These are phyloP conservation scores for Neurospora africana DNA, from an alignment of 495 filamentous ascomycete species.

Conservation along the genomic window DNA sequence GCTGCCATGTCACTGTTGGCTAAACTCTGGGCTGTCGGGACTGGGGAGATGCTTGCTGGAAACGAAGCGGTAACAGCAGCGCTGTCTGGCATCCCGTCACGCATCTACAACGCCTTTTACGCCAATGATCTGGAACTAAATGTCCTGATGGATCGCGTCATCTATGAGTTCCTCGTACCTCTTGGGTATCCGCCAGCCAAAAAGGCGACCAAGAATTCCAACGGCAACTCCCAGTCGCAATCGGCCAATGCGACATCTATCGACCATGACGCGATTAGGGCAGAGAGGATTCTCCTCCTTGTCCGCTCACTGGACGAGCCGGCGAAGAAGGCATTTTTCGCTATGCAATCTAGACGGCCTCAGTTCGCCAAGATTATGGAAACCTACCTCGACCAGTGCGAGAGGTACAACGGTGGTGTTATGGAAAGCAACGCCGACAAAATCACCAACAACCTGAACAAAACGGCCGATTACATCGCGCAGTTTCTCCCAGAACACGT, in stretches of 20 bases:
- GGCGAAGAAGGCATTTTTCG: slow-evolving; percentile 80
- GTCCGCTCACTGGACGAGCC: slow-evolving; percentile 66
- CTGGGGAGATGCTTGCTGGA: slow-evolving; percentile 73
- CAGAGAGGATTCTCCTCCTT: slow-evolving; percentile 74
- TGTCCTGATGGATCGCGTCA: slow-evolving; percentile 69
- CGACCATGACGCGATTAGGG: slow-evolving; percentile 75
- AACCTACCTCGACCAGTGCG: slow-evolving; percentile 66
- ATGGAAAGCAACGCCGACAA: slow-evolving; percentile 60
- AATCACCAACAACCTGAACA: slow-evolving; percentile 56
- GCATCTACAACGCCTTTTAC: slow-evolving; percentile 80
- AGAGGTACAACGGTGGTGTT: slow-evolving; percentile 79
- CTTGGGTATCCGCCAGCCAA: slow-evolving; percentile 71
- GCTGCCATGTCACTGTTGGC: slow-evolving; percentile 77
- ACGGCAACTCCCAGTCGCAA: slow-evolving; percentile 48
- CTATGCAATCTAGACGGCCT: slow-evolving; percentile 66
- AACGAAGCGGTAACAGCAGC: slow-evolving; percentile 63
- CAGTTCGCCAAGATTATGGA: slow-evolving; percentile 58
- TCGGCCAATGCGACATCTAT: slow-evolving; percentile 34
- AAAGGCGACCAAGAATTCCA: slow-evolving; percentile 38
- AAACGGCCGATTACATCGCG: slow-evolving; percentile 54
- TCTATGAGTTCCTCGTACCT: slow-evolving; percentile 78
- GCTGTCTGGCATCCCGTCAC: slow-evolving; percentile 69
- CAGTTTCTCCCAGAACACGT: slow-evolving; percentile 64
- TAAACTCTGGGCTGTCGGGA: slow-evolving; percentile 83
- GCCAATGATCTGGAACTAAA: slow-evolving; percentile 85